Base-by-base conservation (phyloP, 164 flowering plant species). In the Berberis thunbergii region DNA sequence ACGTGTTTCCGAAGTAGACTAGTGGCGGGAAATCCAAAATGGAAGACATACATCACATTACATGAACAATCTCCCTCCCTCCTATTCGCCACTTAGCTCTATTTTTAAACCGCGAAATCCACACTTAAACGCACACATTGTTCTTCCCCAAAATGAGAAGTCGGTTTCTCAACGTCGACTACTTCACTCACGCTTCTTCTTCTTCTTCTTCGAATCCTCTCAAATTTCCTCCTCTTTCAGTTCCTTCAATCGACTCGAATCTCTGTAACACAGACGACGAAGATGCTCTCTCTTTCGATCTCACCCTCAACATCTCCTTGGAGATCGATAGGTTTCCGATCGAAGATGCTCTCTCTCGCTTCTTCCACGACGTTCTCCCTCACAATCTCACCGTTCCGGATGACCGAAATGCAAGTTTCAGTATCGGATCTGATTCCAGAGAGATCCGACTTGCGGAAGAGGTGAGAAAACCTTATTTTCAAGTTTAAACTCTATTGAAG, bases 81-180 rank as follows among this genome's bases (percentile, higher is more conserved):
- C 26, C 26, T 26, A 26, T 26, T 26, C 26, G 26, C 26, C 26
- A 26, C 26, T 26, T 26, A 26, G 26, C 26, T 26, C 26, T 26
- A 26, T 26, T 26, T 26, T 26, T 26, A 26, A 26, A 26, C 26
- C 26, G 26, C 26, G 26, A 26, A 26, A 26, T 26, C 26, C 26
- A 26, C 26, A 26, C 26, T 26, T 26, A 26, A 26, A 26, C 26
- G 26, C 26, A 26, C 26, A 26, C 26, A 26, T 26, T 26, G 26
- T 26, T 26, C 26, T 26, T 26, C 26, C 26, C 26, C 26, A 50
- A 6, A 7, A 90, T 90, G 95, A 80, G 89, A 63, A 83, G 89
- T 78, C 91, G 89, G 42, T 86, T 84, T 72, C 85, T 82, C 70
- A 69, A 70, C 79, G 50, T 64, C 65, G 85, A 86, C 46, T 85